Conservation (phyloP, 805 yeast genomes). For the Lachancea fermentati region DNA sequence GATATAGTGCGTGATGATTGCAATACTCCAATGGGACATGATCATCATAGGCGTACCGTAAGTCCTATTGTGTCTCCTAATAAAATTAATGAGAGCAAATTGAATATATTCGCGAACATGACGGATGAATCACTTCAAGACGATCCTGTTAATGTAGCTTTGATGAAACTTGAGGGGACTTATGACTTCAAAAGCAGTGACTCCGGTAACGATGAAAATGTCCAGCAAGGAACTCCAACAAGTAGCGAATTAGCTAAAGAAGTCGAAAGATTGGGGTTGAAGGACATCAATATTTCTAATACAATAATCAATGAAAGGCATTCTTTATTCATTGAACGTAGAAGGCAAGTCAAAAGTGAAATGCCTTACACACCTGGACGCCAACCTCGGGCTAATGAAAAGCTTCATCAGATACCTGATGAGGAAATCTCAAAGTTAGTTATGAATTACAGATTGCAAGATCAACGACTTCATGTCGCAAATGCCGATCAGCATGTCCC, state of each 20-base stretch:
- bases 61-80: slow-evolving; percentile 6
- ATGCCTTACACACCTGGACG: slow-evolving; percentile 33
- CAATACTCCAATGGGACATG: slow-evolving; percentile 2
- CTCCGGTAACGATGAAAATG: slow-evolving; percentile 6
- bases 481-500: slow-evolving; percentile 62
- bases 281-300: slow-evolving; percentile 10
- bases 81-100: slow-evolving; percentile 6
- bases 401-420: slow-evolving; percentile 6
- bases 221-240: slow-evolving; percentile 2
- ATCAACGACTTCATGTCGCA: slow-evolving; percentile 20
- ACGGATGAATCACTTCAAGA: slow-evolving; percentile 68
- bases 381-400: neutral
- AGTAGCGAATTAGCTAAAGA: slow-evolving; percentile 6
- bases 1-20: neutral
- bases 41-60: slow-evolving; percentile 7
- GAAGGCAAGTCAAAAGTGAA: slow-evolving; percentile 34
- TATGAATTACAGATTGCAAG: slow-evolving; percentile 22
- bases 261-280: slow-evolving; percentile 5
- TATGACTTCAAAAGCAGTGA: slow-evolving; percentile 20
- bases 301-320: slow-evolving; percentile 22
- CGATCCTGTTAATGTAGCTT: slow-evolving; percentile 70
- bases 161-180: slow-evolving; percentile 74
- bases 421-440: slow-evolving; percentile 22
- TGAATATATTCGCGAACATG: slow-evolving; percentile 63
- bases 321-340: slow-evolving; percentile 34